Evolutionary conservation across 1,284 basidiomycete species (phyloP).

Genomic region (Porodaedalea pini): DNA sequence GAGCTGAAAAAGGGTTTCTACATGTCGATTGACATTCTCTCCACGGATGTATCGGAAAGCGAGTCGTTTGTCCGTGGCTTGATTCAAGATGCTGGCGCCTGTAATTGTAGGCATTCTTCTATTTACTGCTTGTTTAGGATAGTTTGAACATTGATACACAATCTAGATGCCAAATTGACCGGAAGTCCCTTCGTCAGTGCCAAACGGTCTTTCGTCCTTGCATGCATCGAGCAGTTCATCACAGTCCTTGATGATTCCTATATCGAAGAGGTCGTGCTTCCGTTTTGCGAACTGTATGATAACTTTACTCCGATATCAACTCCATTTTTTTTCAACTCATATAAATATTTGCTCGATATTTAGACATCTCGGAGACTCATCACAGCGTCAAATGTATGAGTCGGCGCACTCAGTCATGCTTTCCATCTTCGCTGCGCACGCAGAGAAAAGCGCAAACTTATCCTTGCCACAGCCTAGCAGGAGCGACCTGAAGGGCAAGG

Average conservation of each 20-base stretch:
- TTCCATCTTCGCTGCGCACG: constrained; percentile 59
- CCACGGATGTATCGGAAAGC: constrained; percentile 40
- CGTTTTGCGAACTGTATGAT: constrained; percentile 58
- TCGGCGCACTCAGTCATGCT: constrained; percentile 73
- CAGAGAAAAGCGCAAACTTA: constrained; percentile 32
- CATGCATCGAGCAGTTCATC: constrained; percentile 67
- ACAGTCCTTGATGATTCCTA: constrained; percentile 47
- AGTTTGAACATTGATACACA: background rate
- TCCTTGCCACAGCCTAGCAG: constrained; percentile 23
- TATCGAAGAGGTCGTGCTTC: constrained; percentile 50
- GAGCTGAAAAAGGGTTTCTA: constrained; percentile 71
- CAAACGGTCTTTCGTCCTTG: constrained; percentile 59
- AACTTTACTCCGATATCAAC: background rate
- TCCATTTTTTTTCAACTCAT: constrained; percentile 3
- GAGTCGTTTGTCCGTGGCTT: constrained; percentile 42
- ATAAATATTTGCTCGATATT: background rate
- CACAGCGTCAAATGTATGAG: constrained; percentile 65
- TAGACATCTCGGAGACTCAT: constrained; percentile 54
- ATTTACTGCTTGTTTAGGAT: background rate
- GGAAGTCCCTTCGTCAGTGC: constrained; percentile 35
- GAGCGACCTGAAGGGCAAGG: constrained; percentile 12
- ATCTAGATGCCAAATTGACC: background rate
- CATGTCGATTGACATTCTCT: constrained; percentile 66
- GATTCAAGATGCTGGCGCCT: constrained; percentile 28
- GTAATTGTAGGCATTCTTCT: constrained; percentile 27